Base-by-base conservation (phyloP, 106 monocot species). In the Allium fistulosum region DNA sequence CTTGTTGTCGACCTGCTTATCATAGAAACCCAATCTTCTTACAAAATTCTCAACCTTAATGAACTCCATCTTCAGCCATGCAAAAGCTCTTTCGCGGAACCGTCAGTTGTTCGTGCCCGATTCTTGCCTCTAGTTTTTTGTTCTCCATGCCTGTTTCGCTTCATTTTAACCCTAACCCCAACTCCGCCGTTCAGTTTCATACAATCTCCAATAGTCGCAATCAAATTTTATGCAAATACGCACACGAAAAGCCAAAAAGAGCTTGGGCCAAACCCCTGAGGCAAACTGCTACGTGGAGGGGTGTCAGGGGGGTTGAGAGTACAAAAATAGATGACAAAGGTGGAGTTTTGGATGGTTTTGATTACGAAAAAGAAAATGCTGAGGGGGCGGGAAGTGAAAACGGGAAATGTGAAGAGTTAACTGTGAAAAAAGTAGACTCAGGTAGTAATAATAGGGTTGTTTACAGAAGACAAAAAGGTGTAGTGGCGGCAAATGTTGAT, bases 41-140 rank as follows among this genome's bases (percentile, higher is more conserved):
- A 37, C 37, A 37, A 37, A 37, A 37, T 37, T 37, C 37, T 37
- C 37, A 37, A 55, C 13, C 48, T 65, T 49, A 7, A 65, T 49
- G 49, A 65, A 17, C 65, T 16, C 65, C 49, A 49, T 47, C 49
- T 17, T 65, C 65, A 68, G 68, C 71, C 16, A 80, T 80, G 80
- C 80, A 76, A 62, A 80, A 72, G 76, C 68, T 80, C 75, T 76
- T 60, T 62, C 71, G 76, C 53, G 67, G 65, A 48, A 49, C 46
- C 80, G 46, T 17, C 15, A 46, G 46, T 14, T 17, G 9, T 49
- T 13, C 73, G 9, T 63, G 57, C 68, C 69, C 71, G 51, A 16
- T 48, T 28, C 27, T 61, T 61, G 61, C 70, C 46, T 22, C 18
- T 67, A 51, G 14, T n/a, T 22, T 53, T 17, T 16, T 18, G 4